Evolutionary conservation across 192 early-diverging fungal genomes (phyloP).

Genomic region (Podochytrium sp.): DNA sequence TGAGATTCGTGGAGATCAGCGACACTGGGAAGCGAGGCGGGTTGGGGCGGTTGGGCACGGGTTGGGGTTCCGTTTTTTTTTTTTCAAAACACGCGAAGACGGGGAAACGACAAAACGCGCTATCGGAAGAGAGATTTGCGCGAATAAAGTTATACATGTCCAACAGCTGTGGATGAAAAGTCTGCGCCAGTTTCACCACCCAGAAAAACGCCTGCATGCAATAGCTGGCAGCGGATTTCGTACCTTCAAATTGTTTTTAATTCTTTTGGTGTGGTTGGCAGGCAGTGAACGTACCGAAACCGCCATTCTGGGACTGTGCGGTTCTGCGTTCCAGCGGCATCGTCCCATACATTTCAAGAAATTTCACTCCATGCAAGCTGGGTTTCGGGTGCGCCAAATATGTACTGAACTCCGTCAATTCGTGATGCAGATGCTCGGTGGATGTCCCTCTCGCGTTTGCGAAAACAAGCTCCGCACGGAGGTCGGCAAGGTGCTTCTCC

Average conservation of each 20-base stretch:
- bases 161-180: no score
- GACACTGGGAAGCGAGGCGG: no score
- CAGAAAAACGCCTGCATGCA: not conserved
- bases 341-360: not conserved
- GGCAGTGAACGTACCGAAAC: not conserved
- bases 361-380: not conserved
- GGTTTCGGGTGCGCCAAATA: not conserved
- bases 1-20: no score
- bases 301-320: not conserved
- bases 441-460: not conserved
- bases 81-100: no score
- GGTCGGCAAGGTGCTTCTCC: not conserved
- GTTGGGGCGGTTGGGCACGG: no score
- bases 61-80: no score
- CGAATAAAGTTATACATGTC: no score
- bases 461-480: not conserved
- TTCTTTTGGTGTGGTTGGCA: not conserved
- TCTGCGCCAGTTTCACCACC: no score
- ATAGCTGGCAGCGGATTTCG: not conserved
- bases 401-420: not conserved
- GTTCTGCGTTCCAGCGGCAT: not conserved
- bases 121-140: no score
- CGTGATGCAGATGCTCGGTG: not conserved
- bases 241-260: not conserved
- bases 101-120: no score